Percentiles rank a stretch among this genome's conserved stretches.
Evolutionary conservation across 805 yeast genomes (phyloP).

Genomic region (Ogataea trehaloabstinens): DNA sequence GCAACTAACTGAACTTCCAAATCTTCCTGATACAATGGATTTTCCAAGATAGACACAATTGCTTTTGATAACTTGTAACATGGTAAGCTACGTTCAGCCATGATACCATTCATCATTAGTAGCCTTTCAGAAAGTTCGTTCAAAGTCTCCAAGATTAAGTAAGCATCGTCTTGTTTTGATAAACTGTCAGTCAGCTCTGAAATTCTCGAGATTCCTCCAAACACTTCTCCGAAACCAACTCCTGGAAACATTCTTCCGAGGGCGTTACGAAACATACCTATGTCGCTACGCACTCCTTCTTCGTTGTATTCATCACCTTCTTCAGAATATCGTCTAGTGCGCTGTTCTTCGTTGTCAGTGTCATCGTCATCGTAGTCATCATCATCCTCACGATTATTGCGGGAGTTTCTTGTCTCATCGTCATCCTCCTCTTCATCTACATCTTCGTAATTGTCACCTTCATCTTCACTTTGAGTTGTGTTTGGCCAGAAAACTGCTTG

Average conservation of each 20-base stretch:
- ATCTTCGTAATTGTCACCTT: conserved; percentile 5
- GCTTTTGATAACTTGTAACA: conserved; percentile 51
- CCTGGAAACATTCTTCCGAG: conserved; percentile 29
- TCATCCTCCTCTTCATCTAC: neutral
- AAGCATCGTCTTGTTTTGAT: conserved; percentile 53
- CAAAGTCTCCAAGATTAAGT: conserved; percentile 58
- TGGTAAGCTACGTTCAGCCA: conserved; percentile 66
- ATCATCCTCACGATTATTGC: conserved; percentile 18
- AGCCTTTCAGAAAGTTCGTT: conserved; percentile 63
- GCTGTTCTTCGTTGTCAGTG: conserved; percentile 25
- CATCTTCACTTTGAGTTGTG: conserved; percentile 16
- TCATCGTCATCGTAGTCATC: conserved; percentile 12
- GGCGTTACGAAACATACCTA: conserved; percentile 23
- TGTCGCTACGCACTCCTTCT: conserved; percentile 10
- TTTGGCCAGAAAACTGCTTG: neutral
- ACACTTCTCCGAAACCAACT: conserved; percentile 27
- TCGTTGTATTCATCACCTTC: conserved; percentile 22
- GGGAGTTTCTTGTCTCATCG: neutral
- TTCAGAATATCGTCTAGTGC: conserved; percentile 17
- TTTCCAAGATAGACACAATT: conserved; percentile 56
- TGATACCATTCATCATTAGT: conserved; percentile 60
- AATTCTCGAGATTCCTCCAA: conserved; percentile 23
- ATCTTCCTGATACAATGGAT: conserved; percentile 57
- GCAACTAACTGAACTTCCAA: conserved; percentile 81
- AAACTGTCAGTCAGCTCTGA: conserved; percentile 36